Percentiles rank a stretch among this genome's conserved stretches.
phyloP scores from a whole-genome alignment of 129 eudicot species.

The Pseudognaphalium luteoalbum region DNA sequence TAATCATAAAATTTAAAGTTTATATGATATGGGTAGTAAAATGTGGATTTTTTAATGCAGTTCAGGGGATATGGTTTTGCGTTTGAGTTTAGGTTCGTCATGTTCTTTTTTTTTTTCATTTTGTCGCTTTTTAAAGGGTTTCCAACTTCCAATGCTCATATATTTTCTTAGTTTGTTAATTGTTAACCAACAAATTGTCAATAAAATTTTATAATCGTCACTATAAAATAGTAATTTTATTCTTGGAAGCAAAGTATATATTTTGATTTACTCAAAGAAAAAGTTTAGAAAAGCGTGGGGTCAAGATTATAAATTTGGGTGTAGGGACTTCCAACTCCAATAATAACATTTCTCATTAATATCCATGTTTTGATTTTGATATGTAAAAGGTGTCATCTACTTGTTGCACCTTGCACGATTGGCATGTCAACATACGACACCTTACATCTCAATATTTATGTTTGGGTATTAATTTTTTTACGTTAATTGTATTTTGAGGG shows the following conservation, averaged over 20 bases:
- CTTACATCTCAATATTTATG: too few relatives aligned
- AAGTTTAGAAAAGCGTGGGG: constrained; percentile 13
- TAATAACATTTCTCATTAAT: not conserved
- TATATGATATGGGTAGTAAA: not conserved
- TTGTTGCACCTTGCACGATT: too few relatives aligned
- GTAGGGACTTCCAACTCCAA: constrained; percentile 3
- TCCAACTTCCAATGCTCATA: too few relatives aligned
- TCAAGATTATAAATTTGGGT: constrained; percentile 6
- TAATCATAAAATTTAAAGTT: not conserved
- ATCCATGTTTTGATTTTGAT: too few relatives aligned
- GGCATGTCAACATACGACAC: too few relatives aligned
- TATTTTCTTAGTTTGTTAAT: too few relatives aligned
- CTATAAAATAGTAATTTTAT: not conserved
- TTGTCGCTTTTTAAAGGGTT: not conserved
- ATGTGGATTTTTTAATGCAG: constrained; percentile 4
- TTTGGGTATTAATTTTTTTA: too few relatives aligned
- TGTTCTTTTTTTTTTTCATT: not conserved
- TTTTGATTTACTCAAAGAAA: constrained; percentile 20
- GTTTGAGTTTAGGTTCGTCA: constrained; percentile 3
- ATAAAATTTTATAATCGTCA: too few relatives aligned
- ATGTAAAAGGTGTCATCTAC: too few relatives aligned
- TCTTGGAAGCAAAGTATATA: constrained; percentile 32
- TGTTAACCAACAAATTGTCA: too few relatives aligned
- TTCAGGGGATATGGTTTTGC: constrained; percentile 9
- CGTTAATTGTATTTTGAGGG: too few relatives aligned